These are phyloP conservation scores for Chalciporus sphaerocephalus DNA, from an alignment of 768 basidiomycete species.

Conservation along the genomic window DNA sequence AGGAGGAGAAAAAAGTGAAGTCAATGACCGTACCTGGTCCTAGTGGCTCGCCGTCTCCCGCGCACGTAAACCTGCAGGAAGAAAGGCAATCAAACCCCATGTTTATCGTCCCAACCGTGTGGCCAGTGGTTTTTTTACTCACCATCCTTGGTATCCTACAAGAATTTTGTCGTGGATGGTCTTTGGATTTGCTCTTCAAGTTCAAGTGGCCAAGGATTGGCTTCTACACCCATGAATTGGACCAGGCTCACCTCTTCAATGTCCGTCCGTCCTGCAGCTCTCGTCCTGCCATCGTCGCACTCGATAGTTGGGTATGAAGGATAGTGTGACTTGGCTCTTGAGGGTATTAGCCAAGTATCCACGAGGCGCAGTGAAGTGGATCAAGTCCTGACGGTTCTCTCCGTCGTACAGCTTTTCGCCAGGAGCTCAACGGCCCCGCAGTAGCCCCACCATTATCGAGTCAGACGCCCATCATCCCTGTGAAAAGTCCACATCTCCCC, in stretches of 20 bases:
- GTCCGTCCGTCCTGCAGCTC: conserved; percentile 1
- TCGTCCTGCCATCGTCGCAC: background rate
- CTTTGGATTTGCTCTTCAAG: conserved; percentile 60
- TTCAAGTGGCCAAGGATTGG: too few species aligned
- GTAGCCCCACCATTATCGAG: background rate
- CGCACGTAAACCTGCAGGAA: conserved; percentile 60
- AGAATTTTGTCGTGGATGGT: conserved; percentile 83
- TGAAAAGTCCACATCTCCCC: too few species aligned
- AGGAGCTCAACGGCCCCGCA: too few species aligned
- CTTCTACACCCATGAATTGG: background rate
- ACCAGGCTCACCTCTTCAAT: conserved; percentile 9
- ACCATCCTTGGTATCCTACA: conserved; percentile 89
- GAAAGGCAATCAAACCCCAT: background rate
- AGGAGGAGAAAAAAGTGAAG: background rate
- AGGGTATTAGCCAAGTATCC: too few species aligned
- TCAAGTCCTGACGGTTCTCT: too few species aligned
- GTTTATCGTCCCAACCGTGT: too few species aligned
- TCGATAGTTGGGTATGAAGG: too few species aligned
- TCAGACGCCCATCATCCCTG: background rate
- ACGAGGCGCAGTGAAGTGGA: too few species aligned
- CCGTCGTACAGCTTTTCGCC: too few species aligned
- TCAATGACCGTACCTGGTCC: conserved; percentile 55
- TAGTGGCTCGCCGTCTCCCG: conserved; percentile 64
- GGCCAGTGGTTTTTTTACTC: conserved; percentile 20
- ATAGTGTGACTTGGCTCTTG: too few species aligned